These are phyloP conservation scores for Pisolithus marmoratus DNA, from an alignment of 768 basidiomycete genomes.

Conservation along the genomic window DNA sequence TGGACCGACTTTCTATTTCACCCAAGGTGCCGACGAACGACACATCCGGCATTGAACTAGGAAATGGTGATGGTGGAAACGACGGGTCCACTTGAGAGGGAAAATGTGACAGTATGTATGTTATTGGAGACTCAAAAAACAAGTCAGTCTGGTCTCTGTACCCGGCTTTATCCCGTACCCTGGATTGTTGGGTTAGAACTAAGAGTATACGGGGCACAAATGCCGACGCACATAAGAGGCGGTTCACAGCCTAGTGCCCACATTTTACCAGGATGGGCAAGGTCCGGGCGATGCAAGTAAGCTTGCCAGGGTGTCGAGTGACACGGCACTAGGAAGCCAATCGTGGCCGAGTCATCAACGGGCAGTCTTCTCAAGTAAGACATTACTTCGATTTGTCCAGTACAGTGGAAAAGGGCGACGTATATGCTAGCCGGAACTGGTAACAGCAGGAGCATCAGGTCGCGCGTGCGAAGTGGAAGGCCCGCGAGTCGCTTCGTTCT, in stretches of 20 bases:
- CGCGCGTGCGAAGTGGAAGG: slow-evolving; percentile 26
- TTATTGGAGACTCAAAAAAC: slow-evolving; percentile 68
- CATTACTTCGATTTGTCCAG: slow-evolving; percentile 74
- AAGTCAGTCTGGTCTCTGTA: slow-evolving; percentile 80
- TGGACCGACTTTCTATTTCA: slow-evolving; percentile 23
- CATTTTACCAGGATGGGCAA: slow-evolving; percentile 47
- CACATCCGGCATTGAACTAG: slow-evolving; percentile 45
- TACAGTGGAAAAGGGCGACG: slow-evolving; percentile 67
- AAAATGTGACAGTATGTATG: slow-evolving; percentile 64
- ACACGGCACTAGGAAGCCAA: slow-evolving; percentile 92
- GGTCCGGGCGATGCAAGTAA: slow-evolving; percentile 68
- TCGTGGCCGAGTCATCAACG: slow-evolving; percentile 41
- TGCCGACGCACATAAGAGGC: slow-evolving; percentile 63
- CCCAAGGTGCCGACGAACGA: slow-evolving; percentile 18
- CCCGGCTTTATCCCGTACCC: slow-evolving; percentile 39
- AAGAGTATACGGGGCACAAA: background rate
- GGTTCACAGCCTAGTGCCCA: slow-evolving; percentile 96
- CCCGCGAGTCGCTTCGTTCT: background rate
- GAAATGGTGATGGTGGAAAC: slow-evolving; percentile 61
- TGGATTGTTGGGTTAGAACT: slow-evolving; percentile 17
- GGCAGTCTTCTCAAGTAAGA: slow-evolving; percentile 58
- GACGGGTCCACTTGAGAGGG: slow-evolving; percentile 52
- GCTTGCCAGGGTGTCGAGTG: slow-evolving; percentile 94
- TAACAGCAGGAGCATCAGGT: slow-evolving; percentile 38
- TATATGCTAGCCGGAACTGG: slow-evolving; percentile 63